Conservation (phyloP, 495 filamentous ascomycete genomes). For the Talaromyces thailandensis region DNA sequence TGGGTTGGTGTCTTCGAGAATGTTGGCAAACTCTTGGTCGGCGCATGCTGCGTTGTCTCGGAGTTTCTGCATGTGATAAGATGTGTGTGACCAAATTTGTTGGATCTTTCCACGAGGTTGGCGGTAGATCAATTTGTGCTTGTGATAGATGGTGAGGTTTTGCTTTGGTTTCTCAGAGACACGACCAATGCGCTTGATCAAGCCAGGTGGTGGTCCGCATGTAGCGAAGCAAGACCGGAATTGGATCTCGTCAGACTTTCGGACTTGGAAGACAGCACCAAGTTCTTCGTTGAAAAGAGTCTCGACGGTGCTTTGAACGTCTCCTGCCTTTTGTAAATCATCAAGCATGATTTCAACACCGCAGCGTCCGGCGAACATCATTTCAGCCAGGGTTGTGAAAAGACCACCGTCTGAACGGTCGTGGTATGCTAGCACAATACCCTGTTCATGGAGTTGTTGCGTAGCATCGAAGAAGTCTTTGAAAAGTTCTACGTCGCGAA, state of each 20-base stretch:
- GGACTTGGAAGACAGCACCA: constrained; percentile 94
- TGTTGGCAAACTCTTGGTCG: constrained; percentile 71
- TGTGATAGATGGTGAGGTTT: constrained; percentile 64
- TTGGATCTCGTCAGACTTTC: constrained; percentile 68
- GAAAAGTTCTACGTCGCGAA: constrained; percentile 70
- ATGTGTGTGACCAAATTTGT: constrained; percentile 81
- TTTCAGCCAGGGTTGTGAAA: constrained; percentile 85
- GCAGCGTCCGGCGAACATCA: constrained; percentile 96
- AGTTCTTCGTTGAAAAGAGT: constrained; percentile 93
- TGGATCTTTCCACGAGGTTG: constrained; percentile 67
- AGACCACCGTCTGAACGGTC: constrained; percentile 91
- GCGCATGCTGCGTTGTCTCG: constrained; percentile 85
- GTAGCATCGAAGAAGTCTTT: constrained; percentile 91
- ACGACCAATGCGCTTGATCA: constrained; percentile 75
- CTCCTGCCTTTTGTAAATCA: constrained; percentile 44
- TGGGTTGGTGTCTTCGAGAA: constrained; percentile 67
- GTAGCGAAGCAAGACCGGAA: constrained; percentile 90
- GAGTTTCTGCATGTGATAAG: constrained; percentile 82
- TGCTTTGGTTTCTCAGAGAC: constrained; percentile 66
- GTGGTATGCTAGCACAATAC: constrained; percentile 89
- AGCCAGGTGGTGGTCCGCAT: constrained; percentile 71
- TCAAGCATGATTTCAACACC: constrained; percentile 82
- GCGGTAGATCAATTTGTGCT: constrained; percentile 55
- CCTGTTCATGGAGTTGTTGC: constrained; percentile 73
- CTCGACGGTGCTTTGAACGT: constrained; percentile 56